Conservation (phyloP, 345 rosid species). For the Citrus sp. region DNA sequence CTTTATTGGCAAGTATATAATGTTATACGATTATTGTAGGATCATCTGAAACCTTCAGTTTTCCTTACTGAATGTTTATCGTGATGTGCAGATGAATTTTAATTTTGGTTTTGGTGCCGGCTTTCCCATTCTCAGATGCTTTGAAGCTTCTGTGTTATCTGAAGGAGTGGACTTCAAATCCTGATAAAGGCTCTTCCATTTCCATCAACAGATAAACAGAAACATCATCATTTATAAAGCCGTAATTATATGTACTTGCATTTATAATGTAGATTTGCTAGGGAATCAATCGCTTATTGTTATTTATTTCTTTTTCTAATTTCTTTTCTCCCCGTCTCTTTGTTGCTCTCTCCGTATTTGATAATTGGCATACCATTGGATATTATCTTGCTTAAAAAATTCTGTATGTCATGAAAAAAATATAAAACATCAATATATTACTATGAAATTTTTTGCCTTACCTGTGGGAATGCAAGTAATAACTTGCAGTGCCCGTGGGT, state of each 20-base stretch:
- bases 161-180: slow-evolving; percentile 71
- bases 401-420: background rate
- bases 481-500: background rate
- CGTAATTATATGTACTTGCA: slow-evolving; percentile 1
- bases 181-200: slow-evolving; percentile 71
- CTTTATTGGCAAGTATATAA: background rate
- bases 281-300: background rate
- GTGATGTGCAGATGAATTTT: background rate
- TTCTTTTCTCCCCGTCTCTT: background rate
- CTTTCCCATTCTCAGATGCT: slow-evolving; percentile 76
- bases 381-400: background rate
- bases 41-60: background rate
- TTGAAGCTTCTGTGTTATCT: slow-evolving; percentile 70
- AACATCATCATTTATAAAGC: background rate
- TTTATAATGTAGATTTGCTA: background rate
- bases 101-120: slow-evolving; percentile 35
- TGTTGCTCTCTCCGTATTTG: background rate
- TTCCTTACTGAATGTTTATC: background rate
- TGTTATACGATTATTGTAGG: background rate
- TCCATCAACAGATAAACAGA: background rate
- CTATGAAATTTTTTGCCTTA: background rate
- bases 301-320: background rate
- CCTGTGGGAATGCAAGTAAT: background rate
- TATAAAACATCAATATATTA: background rate
- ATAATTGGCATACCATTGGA: background rate